Conservation (phyloP, 495 filamentous ascomycete species). For the Thozetella sp. region DNA sequence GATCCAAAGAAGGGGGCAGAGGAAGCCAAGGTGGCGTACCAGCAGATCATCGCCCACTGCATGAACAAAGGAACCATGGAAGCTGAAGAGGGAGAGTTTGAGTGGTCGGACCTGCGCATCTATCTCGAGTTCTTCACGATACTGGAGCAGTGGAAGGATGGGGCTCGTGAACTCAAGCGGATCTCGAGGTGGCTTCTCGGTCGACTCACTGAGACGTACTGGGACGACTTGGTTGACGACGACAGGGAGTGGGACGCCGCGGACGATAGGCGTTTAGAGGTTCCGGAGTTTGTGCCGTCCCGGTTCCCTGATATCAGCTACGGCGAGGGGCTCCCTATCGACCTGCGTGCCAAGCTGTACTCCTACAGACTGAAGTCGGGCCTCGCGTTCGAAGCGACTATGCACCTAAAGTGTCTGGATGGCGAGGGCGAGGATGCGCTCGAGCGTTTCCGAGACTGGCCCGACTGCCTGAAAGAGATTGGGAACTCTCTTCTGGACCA, state of each 20-base stretch:
- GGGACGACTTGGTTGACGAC: conserved; percentile 76
- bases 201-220: conserved; percentile 71
- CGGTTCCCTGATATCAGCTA: conserved; percentile 66
- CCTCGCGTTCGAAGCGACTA: conserved; percentile 72
- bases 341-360: conserved; percentile 85
- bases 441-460: conserved; percentile 61
- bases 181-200: conserved; percentile 83
- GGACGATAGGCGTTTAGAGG: conserved; percentile 65
- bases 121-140: conserved; percentile 79
- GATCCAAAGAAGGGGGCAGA: conserved; percentile 42
- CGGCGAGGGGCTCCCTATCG: conserved; percentile 75
- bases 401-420: conserved; percentile 55
- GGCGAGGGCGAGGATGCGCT: conserved; percentile 50
- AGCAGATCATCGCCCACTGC: conserved; percentile 57
- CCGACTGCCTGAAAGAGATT: conserved; percentile 75
- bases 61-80: conserved; percentile 36
- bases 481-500: conserved; percentile 66
- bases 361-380: conserved; percentile 74
- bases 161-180: conserved; percentile 66
- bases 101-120: conserved; percentile 83
- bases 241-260: conserved; percentile 91
- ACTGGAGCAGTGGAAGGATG: conserved; percentile 60
- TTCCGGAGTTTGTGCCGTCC: conserved; percentile 49
- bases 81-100: conserved; percentile 54
- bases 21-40: conserved; percentile 63